A percentile compares a stretch with the other conserved stretches of the same genome.
phyloP scores from a whole-genome alignment of 768 basidiomycete species.

The Tricholoma sp. region DNA sequence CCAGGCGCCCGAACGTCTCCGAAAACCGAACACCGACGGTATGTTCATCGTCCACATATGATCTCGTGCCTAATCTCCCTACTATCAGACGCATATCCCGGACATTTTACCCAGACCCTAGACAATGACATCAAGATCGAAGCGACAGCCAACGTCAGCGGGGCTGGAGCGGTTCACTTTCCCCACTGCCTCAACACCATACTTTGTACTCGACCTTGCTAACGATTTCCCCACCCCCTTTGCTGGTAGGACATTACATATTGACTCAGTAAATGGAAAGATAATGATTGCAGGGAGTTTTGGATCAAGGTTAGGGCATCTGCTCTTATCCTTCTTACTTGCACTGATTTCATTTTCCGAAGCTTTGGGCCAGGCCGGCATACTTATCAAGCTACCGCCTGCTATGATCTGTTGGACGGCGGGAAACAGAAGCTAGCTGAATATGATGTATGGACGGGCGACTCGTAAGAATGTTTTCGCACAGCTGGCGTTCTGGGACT shows the following conservation, averaged over 20 bases:
- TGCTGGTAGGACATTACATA: conserved; percentile 55
- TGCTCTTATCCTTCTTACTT: neutral
- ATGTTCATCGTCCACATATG: conserved; percentile 5
- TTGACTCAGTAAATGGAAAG: conserved; percentile 53
- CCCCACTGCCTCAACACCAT: conserved; percentile 53
- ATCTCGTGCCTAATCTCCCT: neutral
- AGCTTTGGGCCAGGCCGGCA: conserved; percentile 59
- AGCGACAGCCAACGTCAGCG: conserved; percentile 64
- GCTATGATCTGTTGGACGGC: conserved; percentile 60
- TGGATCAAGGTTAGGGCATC: conserved; percentile 48
- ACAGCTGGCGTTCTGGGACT: neutral
- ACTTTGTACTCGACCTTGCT: conserved; percentile 61
- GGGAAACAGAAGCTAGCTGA: conserved; percentile 60
- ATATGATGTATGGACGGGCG: conserved; percentile 67
- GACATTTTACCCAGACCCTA: conserved; percentile 61
- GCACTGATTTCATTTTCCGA: neutral
- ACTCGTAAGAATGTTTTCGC: conserved; percentile 32
- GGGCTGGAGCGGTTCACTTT: conserved; percentile 69
- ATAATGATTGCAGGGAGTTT: conserved; percentile 58
- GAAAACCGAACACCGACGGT: conserved; percentile 64
- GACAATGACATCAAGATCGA: conserved; percentile 68
- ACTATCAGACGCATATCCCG: conserved; percentile 53
- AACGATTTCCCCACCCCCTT: conserved; percentile 63
- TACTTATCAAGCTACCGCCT: conserved; percentile 64
- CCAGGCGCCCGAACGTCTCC: conserved; percentile 47